A percentile compares a stretch with the other conserved stretches of the same genome.
phyloP scores from a whole-genome alignment of 2,329 filamentous ascomycete species.

The Phialemoniopsis sp. region DNA sequence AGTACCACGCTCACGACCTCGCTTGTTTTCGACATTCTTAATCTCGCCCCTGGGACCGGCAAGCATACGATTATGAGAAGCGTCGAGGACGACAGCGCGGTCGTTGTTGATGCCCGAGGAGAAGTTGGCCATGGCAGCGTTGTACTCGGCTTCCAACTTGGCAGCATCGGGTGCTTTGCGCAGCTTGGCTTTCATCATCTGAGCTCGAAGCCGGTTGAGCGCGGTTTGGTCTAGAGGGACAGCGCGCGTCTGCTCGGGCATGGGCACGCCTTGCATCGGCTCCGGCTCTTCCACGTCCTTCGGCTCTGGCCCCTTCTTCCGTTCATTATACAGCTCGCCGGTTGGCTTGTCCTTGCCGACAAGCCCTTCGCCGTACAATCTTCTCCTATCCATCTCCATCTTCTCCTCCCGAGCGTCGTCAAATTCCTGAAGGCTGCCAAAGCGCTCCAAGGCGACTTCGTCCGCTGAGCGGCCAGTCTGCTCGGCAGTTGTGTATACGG shows the following conservation, averaged over 20 bases:
- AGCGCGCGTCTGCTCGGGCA: slow-evolving; percentile 48
- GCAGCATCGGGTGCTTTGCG: slow-evolving; percentile 71
- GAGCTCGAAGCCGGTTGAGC: slow-evolving; percentile 85
- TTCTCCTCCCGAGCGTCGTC: slow-evolving; percentile 93
- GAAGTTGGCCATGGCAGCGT: slow-evolving; percentile 64
- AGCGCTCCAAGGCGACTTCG: slow-evolving; percentile 78
- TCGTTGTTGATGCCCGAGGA: slow-evolving; percentile 41
- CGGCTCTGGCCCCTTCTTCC: slow-evolving; percentile 50
- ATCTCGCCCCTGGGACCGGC: slow-evolving; percentile 72
- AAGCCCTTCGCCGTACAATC: slow-evolving; percentile 80
- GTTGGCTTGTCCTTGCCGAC: slow-evolving; percentile 81
- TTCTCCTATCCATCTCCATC: slow-evolving; percentile 79
- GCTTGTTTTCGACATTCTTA: slow-evolving; percentile 71
- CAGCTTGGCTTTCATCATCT: slow-evolving; percentile 94
- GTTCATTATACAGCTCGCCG: slow-evolving; percentile 79
- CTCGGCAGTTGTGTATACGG: slow-evolving; percentile 75
- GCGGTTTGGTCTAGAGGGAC: slow-evolving; percentile 69
- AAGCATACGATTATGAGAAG: slow-evolving; percentile 86
- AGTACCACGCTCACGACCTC: slow-evolving; percentile 77
- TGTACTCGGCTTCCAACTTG: slow-evolving; percentile 80
- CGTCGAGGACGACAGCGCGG: slow-evolving; percentile 73
- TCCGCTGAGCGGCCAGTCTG: slow-evolving; percentile 71
- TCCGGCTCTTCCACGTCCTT: slow-evolving; percentile 17
- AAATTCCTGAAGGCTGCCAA: slow-evolving; percentile 76
- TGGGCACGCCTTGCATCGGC: slow-evolving; percentile 49